Percentiles rank a stretch among this genome's conserved stretches.
These are phyloP conservation scores for Aspergillus sp. DNA, from an alignment of 2,329 filamentous ascomycete genomes.

Conservation along the genomic window DNA sequence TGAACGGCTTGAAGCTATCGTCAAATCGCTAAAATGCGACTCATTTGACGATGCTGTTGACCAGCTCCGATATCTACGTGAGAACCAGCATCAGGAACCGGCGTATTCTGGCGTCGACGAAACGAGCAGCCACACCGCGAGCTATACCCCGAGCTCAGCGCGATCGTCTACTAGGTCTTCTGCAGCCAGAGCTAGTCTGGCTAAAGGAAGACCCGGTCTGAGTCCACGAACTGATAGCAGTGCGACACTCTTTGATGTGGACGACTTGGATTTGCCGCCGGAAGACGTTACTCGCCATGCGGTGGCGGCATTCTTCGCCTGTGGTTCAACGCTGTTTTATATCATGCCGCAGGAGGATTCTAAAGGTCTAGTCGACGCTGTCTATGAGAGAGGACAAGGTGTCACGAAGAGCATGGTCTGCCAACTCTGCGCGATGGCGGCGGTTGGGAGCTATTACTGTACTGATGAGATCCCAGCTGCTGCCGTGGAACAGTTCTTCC, in stretches of 20 bases:
- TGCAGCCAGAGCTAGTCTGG: not conserved
- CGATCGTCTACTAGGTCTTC: too few relatives aligned
- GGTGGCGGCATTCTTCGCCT: not conserved
- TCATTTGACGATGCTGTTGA: not conserved
- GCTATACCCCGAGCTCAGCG: not conserved
- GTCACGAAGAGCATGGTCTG: not conserved
- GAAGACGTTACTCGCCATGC: not conserved
- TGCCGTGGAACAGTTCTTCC: not conserved
- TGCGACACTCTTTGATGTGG: not conserved
- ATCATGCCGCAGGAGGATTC: not conserved
- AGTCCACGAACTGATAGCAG: not conserved
- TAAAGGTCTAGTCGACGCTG: not conserved
- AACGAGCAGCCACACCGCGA: not conserved
- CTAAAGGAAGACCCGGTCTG: not conserved
- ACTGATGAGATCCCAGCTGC: not conserved
- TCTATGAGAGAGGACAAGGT: not conserved
- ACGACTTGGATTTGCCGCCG: not conserved
- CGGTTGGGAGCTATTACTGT: not conserved
- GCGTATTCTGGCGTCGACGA: too few relatives aligned
- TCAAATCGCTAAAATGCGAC: not conserved
- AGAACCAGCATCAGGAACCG: not conserved
- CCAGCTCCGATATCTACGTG: not conserved
- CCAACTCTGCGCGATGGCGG: not conserved
- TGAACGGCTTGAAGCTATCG: not conserved
- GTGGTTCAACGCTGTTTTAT: not conserved